Conservation (phyloP, 768 basidiomycete genomes). For the Pleurotus cornucopiae region DNA sequence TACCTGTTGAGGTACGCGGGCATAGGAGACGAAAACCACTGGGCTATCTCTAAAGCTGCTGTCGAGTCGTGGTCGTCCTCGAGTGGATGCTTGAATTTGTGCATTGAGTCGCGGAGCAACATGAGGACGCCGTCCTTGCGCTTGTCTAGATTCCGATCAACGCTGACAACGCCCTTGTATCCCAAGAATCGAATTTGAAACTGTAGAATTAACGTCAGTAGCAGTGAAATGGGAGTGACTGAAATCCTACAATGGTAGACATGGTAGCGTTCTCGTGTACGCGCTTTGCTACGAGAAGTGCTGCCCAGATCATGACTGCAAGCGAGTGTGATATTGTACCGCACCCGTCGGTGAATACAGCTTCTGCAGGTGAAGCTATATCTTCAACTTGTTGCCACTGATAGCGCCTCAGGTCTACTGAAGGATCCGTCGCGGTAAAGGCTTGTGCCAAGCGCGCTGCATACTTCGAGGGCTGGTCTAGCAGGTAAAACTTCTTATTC, state of each 20-base stretch:
- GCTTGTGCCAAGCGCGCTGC: constrained; percentile 83
- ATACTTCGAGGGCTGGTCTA: constrained; percentile 67
- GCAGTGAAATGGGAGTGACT: not conserved
- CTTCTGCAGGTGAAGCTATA: constrained; percentile 33
- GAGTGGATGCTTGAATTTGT: constrained; percentile 85
- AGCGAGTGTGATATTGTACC: constrained; percentile 70
- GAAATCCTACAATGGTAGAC: constrained; percentile 57
- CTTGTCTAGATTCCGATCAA: constrained; percentile 53
- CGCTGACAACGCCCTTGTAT: constrained; percentile 75
- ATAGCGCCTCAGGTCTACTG: constrained; percentile 46
- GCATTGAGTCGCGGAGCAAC: constrained; percentile 70
- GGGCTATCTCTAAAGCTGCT: constrained; percentile 73
- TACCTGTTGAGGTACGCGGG: constrained; percentile 72
- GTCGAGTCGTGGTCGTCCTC: constrained; percentile 37
- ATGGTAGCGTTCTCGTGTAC: constrained; percentile 29
- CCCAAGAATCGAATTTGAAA: constrained; percentile 83
- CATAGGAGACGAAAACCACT: constrained; percentile 56
- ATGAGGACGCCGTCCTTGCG: constrained; percentile 51
- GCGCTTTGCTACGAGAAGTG: constrained; percentile 41
- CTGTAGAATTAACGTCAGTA: constrained; percentile 22
- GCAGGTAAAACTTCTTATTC: constrained; percentile 23
- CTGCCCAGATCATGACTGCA: constrained; percentile 54
- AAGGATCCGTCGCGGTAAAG: constrained; percentile 78
- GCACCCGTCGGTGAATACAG: constrained; percentile 71
- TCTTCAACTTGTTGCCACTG: constrained; percentile 69